Base-by-base conservation (phyloP, 768 basidiomycete genomes). In the Leccinum imitatum region DNA sequence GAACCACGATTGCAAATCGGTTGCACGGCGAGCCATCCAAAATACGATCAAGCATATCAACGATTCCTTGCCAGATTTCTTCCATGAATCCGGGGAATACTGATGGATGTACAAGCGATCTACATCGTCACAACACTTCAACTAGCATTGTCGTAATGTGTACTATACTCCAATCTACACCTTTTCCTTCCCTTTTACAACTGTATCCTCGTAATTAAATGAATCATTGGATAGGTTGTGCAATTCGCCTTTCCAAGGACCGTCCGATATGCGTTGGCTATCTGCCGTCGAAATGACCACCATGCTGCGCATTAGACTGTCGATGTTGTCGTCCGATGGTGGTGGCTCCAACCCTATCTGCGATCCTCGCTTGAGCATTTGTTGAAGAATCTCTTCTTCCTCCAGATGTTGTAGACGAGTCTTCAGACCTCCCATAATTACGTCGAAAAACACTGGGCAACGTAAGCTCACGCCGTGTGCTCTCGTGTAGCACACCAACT, bases 1-100 rank as follows among this genome's bases (percentile, higher is more conserved):
- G 89, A 87, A 90, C 65, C 85, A 84, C 58, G 89, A 90, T 58
- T 91, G 89, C 75, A 79, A 86, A 67, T 72, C 76, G 66, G 71
- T 76, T 21, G 89, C 87, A 23, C 81, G 81, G 69, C 80, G 80
- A 64, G 78, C 79, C 50, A 83, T 90, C 50, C 70, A 72, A 23
- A 86, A 85, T 48, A 73, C 80, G 56, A 77, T 87, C 44, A 86
- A 79, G 69, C 74, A 75, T 13, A 78, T 87, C 13, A 85, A 84
- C 63, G 83, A 87, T 23, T 79, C 77, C 2, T 68, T 90, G 46
- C 80, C 87, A 0, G 86, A 89, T 61, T 87, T 82, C 69, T 90
- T 90, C 67, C 63, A 68, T 61, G 66, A 78, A 75, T 56, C 59
- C 23, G 71, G 71, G n/a, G 72, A 75, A 57, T 68, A 74, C 56